Conservation (phyloP, 768 basidiomycete genomes). For the Phylloporus arenicola region DNA sequence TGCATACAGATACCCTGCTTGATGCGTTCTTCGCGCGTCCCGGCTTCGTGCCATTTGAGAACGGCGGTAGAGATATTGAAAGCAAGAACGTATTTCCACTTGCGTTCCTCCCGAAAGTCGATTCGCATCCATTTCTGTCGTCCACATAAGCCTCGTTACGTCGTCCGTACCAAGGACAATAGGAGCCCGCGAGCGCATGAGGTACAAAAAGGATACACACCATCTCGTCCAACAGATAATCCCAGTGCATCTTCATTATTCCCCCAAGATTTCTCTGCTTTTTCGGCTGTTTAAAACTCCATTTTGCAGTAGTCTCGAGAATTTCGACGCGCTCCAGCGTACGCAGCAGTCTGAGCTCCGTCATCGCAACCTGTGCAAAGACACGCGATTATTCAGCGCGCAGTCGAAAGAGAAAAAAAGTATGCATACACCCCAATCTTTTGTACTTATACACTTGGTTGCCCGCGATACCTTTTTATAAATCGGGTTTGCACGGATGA, state of each 20-base stretch:
- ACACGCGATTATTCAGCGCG: background rate
- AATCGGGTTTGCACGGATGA: constrained; percentile 72
- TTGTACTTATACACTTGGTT: constrained; percentile 71
- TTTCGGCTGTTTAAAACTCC: constrained; percentile 95
- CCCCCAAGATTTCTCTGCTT: constrained; percentile 81
- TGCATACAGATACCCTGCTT: constrained; percentile 61
- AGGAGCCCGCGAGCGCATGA: background rate
- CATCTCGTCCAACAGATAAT: constrained; percentile 96
- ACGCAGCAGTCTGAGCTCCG: constrained; percentile 71
- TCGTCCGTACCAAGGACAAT: background rate
- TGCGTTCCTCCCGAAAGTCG: constrained; percentile 91
- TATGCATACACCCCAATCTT: constrained; percentile 74
- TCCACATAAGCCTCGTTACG: constrained; percentile 7
- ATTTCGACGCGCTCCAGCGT: constrained; percentile 81
- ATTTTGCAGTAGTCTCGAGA: constrained; percentile 72
- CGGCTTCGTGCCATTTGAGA: constrained; percentile 81
- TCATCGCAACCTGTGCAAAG: constrained; percentile 59
- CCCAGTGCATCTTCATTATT: constrained; percentile 83
- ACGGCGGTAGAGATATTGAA: constrained; percentile 77
- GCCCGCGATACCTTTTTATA: constrained; percentile 65
- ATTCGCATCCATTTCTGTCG: constrained; percentile 91
- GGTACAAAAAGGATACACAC: constrained; percentile 37
- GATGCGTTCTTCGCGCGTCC: constrained; percentile 57
- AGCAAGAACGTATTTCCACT: constrained; percentile 86
- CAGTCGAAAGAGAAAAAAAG: background rate